Evolutionary conservation across 2,329 filamentous ascomycete genomes (phyloP), one percentile per base, ranked within the genome.

Genomic region (Ophiostoma ulmi): DNA sequence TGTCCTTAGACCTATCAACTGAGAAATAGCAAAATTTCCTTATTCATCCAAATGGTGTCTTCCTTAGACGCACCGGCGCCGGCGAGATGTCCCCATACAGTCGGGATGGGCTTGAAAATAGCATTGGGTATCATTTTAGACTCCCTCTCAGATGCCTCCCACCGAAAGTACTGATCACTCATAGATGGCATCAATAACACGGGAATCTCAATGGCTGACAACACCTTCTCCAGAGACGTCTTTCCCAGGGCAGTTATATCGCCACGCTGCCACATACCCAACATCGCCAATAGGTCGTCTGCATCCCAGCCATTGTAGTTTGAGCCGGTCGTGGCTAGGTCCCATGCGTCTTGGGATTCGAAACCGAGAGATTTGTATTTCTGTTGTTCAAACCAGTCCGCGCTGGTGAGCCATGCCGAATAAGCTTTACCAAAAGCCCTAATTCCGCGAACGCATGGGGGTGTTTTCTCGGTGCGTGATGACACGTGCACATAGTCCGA

Each of bases 121-220:
- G 66, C 73, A 4, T 70, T 7, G 8, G 67, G 67, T 5, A 75
- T 41, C 20, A 35, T 11, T 26, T 85, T 67, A 77, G 94, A 88
- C 76, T 95, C 92, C 70, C 89, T 88, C 75, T 91, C 86, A 0
- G 90, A 93, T 74, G 94, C 92, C 75, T 94, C 91, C 0, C 91
- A 90, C 69, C 91, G 90, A 74, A 95, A 94, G 77, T 94, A 94
- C 5, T 94, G 82, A 76, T 94, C 92, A 0, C 90, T 93, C 77
- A 91, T 87, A 31, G 83, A 80, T 0, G 92, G 91, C 17, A 94
- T 78, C 3, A 94, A 89, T 61, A 94, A 79, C 0, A 86, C 88
- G 75, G 88, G 91, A 0, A 91, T 89, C 77, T 90, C 91, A 78
- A 94, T 93, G 2, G 82, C 84, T 66, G 83, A 81, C 86, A 94